Conservation (phyloP, 306 rosid species). For the Malus orientalis region DNA sequence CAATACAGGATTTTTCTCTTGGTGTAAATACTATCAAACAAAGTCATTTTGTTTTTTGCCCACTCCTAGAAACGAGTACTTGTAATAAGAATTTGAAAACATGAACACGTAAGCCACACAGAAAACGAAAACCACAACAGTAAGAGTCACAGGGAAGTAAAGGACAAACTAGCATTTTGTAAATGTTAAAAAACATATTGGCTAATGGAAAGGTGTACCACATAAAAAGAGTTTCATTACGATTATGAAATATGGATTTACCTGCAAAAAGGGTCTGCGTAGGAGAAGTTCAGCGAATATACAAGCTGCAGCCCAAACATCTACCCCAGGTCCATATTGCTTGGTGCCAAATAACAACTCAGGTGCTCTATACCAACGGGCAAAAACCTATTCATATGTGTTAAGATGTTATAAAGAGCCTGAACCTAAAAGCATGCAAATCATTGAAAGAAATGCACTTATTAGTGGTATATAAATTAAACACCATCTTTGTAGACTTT, state of each 20-base stretch:
- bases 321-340: slow-evolving; percentile 92
- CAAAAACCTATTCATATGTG: slow-evolving; percentile 59
- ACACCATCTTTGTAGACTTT: background rate
- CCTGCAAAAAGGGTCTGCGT: slow-evolving; percentile 94
- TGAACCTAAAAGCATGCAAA: background rate
- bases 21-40: background rate
- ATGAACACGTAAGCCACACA: background rate
- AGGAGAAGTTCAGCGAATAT: slow-evolving; percentile 89
- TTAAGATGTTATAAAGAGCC: slow-evolving; percentile 3
- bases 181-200: background rate
- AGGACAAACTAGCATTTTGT: background rate
- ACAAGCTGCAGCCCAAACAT: slow-evolving; percentile 99
- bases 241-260: slow-evolving; percentile 2
- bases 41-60: background rate
- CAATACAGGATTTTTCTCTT: background rate
- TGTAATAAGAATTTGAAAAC: background rate
- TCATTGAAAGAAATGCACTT: background rate
- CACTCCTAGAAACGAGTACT: background rate
- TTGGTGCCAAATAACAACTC: slow-evolving; percentile 89
- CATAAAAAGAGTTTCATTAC: background rate
- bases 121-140: background rate
- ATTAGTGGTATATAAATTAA: background rate
- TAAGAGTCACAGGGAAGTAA: too few relatives aligned
- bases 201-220: background rate
- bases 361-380: slow-evolving; percentile 99